Evolutionary conservation across 2,329 filamentous ascomycete genomes (phyloP).

Genomic region (Huntiella decipiens): DNA sequence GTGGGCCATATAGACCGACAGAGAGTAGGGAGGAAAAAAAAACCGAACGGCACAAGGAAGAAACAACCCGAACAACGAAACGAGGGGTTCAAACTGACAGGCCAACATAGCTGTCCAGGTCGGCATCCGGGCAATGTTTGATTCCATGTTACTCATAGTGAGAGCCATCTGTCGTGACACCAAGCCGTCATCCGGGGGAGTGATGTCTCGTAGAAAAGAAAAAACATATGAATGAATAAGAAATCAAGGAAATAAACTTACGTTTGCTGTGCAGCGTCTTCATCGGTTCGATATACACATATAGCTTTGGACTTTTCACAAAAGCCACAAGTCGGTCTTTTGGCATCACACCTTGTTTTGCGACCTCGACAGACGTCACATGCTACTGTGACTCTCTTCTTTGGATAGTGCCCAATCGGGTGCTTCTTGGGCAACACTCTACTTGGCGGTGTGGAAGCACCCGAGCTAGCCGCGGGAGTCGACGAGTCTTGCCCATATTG

Average conservation of each 20-base stretch:
- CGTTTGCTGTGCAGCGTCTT: slow-evolving; percentile 4
- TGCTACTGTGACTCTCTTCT: slow-evolving; percentile 13
- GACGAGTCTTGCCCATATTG: no score
- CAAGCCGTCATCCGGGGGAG: no score
- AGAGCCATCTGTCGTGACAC: no score
- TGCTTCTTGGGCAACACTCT: neutral
- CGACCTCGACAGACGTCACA: slow-evolving; percentile 14
- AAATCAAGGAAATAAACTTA: slow-evolving; percentile 3
- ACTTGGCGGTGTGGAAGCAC: neutral
- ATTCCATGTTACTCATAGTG: neutral
- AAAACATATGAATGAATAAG: neutral
- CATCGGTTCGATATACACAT: slow-evolving; percentile 12
- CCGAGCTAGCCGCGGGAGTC: neutral
- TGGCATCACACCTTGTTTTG: slow-evolving; percentile 13
- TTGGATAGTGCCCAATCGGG: slow-evolving; percentile 10
- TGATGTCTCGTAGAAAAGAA: neutral
- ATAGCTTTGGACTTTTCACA: slow-evolving; percentile 10
- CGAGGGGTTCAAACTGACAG: no score
- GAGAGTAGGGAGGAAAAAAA: no score
- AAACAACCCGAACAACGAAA: no score
- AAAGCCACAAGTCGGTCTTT: slow-evolving; percentile 12
- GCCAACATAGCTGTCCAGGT: neutral
- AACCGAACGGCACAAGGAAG: no score
- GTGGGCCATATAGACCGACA: no score
- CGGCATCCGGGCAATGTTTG: neutral